A percentile compares a stretch with the other conserved stretches of the same genome.
These are phyloP conservation scores for Metarhizium anisopliae DNA, from an alignment of 2,329 filamentous ascomycete species.

Conservation along the genomic window DNA sequence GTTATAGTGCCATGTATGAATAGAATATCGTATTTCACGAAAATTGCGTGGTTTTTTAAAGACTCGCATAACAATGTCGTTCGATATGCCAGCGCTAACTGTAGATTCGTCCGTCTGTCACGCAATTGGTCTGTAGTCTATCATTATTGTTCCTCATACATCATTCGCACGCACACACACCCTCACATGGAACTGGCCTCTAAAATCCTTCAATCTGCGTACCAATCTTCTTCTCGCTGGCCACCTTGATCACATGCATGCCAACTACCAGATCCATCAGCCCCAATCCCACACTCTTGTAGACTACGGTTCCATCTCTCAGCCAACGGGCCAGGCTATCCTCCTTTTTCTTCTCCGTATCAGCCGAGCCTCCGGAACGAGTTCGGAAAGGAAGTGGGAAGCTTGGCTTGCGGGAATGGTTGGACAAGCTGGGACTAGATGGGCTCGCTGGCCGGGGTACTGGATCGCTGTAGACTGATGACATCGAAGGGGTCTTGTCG, in stretches of 20 bases:
- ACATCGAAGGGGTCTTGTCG: constrained; percentile 29
- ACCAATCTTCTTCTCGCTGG: constrained; percentile 45
- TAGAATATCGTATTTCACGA: constrained; percentile 10
- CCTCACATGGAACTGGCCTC: background rate
- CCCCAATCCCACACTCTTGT: constrained; percentile 59
- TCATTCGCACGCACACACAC: background rate
- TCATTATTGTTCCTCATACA: no score
- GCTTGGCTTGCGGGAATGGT: constrained; percentile 20
- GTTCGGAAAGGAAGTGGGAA: constrained; percentile 23
- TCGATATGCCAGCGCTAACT: background rate
- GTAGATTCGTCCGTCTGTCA: background rate
- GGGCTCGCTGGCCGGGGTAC: constrained; percentile 21
- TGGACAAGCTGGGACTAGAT: constrained; percentile 19
- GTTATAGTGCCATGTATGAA: constrained; percentile 14
- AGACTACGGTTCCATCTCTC: constrained; percentile 54
- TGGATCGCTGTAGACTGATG: constrained; percentile 26
- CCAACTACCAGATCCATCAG: constrained; percentile 59
- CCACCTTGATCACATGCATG: constrained; percentile 46
- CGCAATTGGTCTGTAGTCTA: no score
- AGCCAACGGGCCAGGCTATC: constrained; percentile 47
- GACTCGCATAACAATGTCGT: background rate
- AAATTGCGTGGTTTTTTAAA: background rate
- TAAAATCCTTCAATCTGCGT: constrained; percentile 32
- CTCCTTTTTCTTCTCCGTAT: constrained; percentile 34
- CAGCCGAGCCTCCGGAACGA: constrained; percentile 18